Evolutionary conservation across 2,329 filamentous ascomycete genomes (phyloP).

Genomic region (Huntiella bhutanensis): DNA sequence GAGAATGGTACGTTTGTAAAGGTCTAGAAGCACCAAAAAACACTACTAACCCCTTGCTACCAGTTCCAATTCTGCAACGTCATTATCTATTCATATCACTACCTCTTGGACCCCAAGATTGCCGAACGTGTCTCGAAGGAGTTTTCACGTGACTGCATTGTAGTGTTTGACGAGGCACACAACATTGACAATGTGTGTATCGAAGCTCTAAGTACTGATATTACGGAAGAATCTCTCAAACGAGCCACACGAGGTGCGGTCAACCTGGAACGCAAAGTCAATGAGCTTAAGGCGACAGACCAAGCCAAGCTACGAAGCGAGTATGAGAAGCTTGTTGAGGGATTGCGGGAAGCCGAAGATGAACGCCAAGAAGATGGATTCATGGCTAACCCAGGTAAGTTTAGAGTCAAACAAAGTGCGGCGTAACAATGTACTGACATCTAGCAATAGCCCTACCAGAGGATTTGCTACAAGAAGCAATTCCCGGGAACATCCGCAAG

Average conservation of each 20-base stretch:
- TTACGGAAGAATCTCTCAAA: constrained; percentile 84
- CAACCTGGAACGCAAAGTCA: constrained; percentile 78
- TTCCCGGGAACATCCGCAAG: constrained; percentile 87
- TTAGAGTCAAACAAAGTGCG: background rate
- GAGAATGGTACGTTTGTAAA: constrained; percentile 51
- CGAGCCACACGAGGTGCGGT: constrained; percentile 80
- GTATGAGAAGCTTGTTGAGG: constrained; percentile 88
- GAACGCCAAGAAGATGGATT: constrained; percentile 80
- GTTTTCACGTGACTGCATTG: constrained; percentile 92
- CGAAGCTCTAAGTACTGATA: constrained; percentile 86
- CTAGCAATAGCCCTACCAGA: constrained; percentile 55
- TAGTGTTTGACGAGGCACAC: constrained; percentile 96
- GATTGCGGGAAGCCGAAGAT: constrained; percentile 71
- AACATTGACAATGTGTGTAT: constrained; percentile 99
- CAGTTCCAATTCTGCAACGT: constrained; percentile 98
- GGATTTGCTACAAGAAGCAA: constrained; percentile 83
- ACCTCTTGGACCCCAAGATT: constrained; percentile 93
- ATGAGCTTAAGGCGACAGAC: constrained; percentile 89
- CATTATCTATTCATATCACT: constrained; percentile 99
- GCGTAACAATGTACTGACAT: background rate
- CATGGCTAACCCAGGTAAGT: constrained; percentile 67
- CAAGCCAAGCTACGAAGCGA: constrained; percentile 87
- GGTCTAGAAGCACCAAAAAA: background rate
- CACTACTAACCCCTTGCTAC: background rate
- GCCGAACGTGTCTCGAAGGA: constrained; percentile 89